Conservation (phyloP, 2,329 filamentous ascomycete species). For the Gliomastix tumulicola region DNA sequence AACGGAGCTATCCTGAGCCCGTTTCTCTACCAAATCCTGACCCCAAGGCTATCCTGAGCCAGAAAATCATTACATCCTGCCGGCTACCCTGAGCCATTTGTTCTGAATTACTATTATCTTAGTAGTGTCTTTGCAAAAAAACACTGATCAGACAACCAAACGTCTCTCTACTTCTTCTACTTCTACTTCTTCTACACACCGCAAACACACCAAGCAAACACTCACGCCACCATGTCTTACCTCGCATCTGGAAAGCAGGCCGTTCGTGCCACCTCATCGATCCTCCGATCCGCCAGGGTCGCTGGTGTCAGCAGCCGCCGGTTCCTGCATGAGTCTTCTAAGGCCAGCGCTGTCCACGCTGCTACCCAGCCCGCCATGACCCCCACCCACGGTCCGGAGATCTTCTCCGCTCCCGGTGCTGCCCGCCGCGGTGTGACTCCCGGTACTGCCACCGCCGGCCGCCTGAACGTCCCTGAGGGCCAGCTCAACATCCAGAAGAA, state of each 20-base stretch:
- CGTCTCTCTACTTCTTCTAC: too few relatives aligned
- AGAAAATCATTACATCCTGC: slow-evolving; percentile 2
- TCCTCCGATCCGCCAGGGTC: not conserved
- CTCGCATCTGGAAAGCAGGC: slow-evolving; percentile 3
- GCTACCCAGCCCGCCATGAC: slow-evolving; percentile 6
- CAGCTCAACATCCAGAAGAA: slow-evolving; percentile 15
- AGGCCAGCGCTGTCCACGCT: slow-evolving; percentile 11
- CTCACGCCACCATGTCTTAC: slow-evolving; percentile 2
- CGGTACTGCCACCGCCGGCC: slow-evolving; percentile 4
- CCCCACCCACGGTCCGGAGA: not conserved
- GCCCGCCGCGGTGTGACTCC: slow-evolving; percentile 1
- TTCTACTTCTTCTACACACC: not conserved
- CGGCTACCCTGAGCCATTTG: slow-evolving; percentile 5
- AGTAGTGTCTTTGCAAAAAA: slow-evolving; percentile 1
- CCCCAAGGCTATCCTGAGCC: slow-evolving; percentile 5
- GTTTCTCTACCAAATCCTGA: not conserved
- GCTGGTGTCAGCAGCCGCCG: slow-evolving; percentile 5
- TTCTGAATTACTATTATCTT: not conserved
- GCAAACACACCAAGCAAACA: slow-evolving; percentile 1
- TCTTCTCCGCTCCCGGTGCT: not conserved
- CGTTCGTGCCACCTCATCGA: slow-evolving; percentile 2
- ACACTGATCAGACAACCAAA: not conserved
- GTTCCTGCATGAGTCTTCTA: slow-evolving; percentile 12
- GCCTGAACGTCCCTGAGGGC: slow-evolving; percentile 2
- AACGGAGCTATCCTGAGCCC: slow-evolving; percentile 1